A percentile compares a stretch with the other conserved stretches of the same genome.
These are phyloP conservation scores for Trichoderma erinaceum DNA, from an alignment of 495 filamentous ascomycete species.

Conservation along the genomic window DNA sequence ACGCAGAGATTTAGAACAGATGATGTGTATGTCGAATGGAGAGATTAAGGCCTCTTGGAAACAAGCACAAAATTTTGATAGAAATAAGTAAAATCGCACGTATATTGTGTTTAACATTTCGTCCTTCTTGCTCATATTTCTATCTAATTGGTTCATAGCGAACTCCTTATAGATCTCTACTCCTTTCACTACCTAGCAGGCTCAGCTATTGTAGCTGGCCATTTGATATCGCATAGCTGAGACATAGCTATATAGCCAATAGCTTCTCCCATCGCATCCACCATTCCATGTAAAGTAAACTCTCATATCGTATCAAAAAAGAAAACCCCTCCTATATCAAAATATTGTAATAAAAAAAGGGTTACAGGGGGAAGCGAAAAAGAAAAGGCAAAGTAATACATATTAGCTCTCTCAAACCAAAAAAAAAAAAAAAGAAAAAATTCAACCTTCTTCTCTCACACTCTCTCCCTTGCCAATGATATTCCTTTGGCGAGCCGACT, in stretches of 20 bases:
- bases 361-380: not conserved
- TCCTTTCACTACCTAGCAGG: not conserved
- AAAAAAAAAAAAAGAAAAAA: too few relatives aligned
- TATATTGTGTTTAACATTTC: not conserved
- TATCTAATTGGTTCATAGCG: not conserved
- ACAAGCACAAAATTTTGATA: not conserved
- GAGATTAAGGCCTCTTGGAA: conserved; percentile 47
- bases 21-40: conserved; percentile 88
- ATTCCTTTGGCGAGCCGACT: not conserved
- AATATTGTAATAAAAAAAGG: not conserved
- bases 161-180: conserved; percentile 7
- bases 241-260: too few relatives aligned
- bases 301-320: not conserved
- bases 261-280: not conserved
- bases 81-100: not conserved
- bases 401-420: not conserved
- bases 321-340: not conserved
- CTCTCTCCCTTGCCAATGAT: not conserved
- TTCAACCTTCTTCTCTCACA: not conserved
- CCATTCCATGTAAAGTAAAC: not conserved
- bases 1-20: conserved; percentile 95
- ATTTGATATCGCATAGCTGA: not conserved
- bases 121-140: not conserved
- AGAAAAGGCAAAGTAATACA: not conserved
- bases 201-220: not conserved